Percentiles rank a stretch among this genome's conserved stretches.
Evolutionary conservation across 164 flowering plant genomes (phyloP).

Genomic region (Kalanchoe fedtschenkoi): DNA sequence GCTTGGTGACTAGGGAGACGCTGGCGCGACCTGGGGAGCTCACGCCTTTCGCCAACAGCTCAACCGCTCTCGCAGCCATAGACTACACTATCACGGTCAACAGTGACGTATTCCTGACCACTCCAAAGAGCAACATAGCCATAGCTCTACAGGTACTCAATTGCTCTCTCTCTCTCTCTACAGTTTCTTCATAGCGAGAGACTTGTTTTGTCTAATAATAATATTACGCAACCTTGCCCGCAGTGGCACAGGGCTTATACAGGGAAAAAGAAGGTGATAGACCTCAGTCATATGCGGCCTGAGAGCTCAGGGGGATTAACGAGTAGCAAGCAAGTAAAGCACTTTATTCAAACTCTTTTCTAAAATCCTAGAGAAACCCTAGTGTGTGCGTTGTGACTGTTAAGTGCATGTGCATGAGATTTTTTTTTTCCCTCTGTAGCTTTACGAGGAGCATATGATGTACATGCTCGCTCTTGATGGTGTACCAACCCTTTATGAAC

Average conservation of each 20-base stretch:
- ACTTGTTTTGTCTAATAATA: too few species aligned
- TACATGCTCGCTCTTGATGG: too few species aligned
- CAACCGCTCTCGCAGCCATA: conserved; percentile 58
- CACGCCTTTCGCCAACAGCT: conserved; percentile 29
- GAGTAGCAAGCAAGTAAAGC: conserved; percentile 19
- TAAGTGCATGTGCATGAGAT: too few species aligned
- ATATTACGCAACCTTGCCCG: too few species aligned
- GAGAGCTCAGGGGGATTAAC: conserved; percentile 30
- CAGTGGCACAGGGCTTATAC: conserved; percentile 70
- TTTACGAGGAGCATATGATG: too few species aligned
- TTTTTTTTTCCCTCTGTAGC: too few species aligned
- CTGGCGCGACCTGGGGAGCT: conserved; percentile 50
- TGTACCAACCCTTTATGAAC: too few species aligned
- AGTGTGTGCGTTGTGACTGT: too few species aligned
- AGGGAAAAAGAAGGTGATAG: conserved; percentile 52
- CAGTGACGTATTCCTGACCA: conserved; percentile 64
- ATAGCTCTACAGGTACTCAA: conserved; percentile 44
- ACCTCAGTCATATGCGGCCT: conserved; percentile 33
- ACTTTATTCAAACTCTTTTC: background rate
- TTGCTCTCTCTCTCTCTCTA: too few species aligned
- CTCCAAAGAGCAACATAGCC: conserved; percentile 74
- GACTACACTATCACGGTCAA: conserved; percentile 69
- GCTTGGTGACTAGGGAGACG: conserved; percentile 37
- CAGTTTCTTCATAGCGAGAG: too few species aligned
- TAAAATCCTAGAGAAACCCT: too few species aligned